Conservation (phyloP, 257 asterid genomes). For the Solanum arcanum region DNA sequence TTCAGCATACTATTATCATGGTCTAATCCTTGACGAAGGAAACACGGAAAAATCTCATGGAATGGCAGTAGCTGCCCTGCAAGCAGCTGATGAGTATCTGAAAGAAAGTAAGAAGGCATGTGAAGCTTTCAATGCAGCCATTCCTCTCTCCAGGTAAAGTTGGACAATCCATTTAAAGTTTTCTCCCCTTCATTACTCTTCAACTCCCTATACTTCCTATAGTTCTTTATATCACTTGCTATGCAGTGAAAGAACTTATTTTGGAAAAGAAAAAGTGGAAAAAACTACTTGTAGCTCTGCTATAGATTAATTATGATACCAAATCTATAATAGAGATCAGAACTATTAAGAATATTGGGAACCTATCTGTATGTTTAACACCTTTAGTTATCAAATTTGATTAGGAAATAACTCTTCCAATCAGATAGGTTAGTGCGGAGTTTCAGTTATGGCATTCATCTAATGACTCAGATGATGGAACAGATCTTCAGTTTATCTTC, state of each 20-base stretch:
- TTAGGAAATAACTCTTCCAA: not conserved
- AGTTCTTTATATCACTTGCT: not conserved
- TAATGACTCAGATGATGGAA: not conserved
- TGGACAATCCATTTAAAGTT: not conserved
- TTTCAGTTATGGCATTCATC: not conserved
- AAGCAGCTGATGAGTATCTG: conserved; percentile 96
- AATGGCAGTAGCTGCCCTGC: conserved; percentile 93
- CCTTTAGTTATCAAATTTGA: not conserved
- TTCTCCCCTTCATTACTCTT: not conserved
- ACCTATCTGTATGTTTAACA: not conserved
- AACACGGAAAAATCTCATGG: conserved; percentile 95
- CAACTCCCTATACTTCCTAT: not conserved
- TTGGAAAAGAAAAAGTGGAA: not conserved
- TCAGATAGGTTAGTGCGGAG: not conserved
- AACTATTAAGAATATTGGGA: not conserved
- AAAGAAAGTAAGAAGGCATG: conserved; percentile 84
- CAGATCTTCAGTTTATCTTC: not conserved
- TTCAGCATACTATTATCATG: conserved; percentile 95
- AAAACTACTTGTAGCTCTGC: not conserved
- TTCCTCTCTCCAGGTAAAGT: conserved; percentile 73
- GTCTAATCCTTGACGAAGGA: conserved; percentile 96
- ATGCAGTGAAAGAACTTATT: not conserved
- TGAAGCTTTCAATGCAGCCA: conserved; percentile 66
- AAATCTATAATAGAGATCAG: not conserved
- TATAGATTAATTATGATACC: not conserved